These are phyloP conservation scores for Actinomucor elegans DNA, from an alignment of 371 early-diverging fungal genomes.

Conservation along the genomic window DNA sequence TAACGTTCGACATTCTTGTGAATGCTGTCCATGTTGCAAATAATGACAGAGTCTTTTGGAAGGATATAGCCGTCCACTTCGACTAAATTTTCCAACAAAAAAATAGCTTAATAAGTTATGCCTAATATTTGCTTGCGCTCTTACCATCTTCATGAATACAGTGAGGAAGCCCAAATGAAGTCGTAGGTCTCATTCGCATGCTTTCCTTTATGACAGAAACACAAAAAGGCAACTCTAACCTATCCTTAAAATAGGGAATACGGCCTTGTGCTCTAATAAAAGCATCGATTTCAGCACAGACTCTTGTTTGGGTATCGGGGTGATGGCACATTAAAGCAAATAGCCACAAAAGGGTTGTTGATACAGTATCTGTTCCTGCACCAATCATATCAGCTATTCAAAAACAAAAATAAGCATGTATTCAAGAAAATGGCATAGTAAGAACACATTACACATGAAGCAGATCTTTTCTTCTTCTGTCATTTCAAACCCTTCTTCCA, in stretches of 20 bases:
- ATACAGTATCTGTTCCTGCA: conserved; percentile 14
- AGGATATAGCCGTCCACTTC: conserved; percentile 7
- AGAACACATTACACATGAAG: not conserved
- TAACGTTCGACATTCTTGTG: conserved; percentile 2
- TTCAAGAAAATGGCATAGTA: not conserved
- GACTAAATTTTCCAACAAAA: not conserved
- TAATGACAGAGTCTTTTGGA: conserved; percentile 3
- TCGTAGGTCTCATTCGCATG: conserved; percentile 4
- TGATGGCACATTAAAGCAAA: conserved; percentile 2
- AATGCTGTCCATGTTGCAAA: not conserved
- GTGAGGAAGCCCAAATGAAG: conserved; percentile 10
- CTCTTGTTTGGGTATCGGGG: conserved; percentile 7
- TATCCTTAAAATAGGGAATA: conserved; percentile 2
- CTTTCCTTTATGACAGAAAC: conserved; percentile 13
- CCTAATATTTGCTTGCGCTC: not conserved
- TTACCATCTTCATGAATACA: conserved; percentile 7
- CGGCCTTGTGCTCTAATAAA: conserved; percentile 9
- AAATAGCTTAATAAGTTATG: not conserved
- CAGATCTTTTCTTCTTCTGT: not conserved
- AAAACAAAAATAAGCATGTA: not conserved
- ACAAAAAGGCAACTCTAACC: conserved; percentile 1
- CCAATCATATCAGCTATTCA: conserved; percentile 10
- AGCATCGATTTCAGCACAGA: conserved; percentile 8
- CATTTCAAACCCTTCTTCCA: not conserved
- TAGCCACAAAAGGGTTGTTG: not conserved